Conservation (phyloP, 148 eudicot genomes). For the Rhododendron henanense region DNA sequence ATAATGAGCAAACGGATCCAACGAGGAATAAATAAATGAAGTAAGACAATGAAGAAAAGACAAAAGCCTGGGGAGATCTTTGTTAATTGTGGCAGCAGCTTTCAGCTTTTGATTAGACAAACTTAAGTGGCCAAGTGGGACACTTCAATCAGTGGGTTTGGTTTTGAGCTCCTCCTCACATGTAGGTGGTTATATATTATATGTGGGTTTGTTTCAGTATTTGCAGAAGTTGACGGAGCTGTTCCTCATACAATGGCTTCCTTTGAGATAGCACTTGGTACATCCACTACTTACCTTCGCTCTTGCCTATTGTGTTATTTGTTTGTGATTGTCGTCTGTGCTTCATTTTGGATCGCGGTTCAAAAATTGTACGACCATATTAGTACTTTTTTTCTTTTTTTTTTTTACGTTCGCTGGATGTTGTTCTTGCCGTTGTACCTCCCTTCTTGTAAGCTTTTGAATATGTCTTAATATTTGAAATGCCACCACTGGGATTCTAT, state of each 20-base stretch:
- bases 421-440: too few relatives aligned
- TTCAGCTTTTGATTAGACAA: background rate
- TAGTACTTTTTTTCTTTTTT: background rate
- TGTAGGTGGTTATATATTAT: background rate
- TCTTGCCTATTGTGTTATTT: background rate
- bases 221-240: constrained; percentile 3
- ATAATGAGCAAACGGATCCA: background rate
- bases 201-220: background rate
- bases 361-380: background rate
- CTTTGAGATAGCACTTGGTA: constrained; percentile 7
- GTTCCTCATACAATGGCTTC: constrained; percentile 13
- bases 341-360: background rate
- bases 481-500: background rate
- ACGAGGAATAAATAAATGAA: background rate
- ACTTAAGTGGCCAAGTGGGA: background rate
- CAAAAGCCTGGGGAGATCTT: background rate
- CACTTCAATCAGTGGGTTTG: background rate
- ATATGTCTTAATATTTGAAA: background rate
- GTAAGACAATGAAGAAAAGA: background rate
- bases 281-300: background rate
- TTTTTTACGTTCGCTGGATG: background rate
- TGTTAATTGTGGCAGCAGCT: background rate
- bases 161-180: background rate
- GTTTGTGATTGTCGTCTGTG: background rate
- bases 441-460: background rate